Evolutionary conservation across 83 land plant species (phyloP).

Genomic region (Thuja plicata): DNA sequence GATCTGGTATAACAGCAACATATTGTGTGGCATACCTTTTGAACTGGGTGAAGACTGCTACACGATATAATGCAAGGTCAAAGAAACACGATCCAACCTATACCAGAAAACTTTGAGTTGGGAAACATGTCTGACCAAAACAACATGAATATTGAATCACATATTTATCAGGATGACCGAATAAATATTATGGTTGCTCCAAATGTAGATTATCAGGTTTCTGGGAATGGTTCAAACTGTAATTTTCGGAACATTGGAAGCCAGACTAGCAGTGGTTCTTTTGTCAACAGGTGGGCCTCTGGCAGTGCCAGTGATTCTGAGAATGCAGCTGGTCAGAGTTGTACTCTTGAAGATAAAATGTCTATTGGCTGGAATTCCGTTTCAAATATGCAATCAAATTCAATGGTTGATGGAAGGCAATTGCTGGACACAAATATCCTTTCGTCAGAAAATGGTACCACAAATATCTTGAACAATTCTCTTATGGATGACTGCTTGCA

Average conservation of each 20-base stretch:
- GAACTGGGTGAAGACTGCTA: neutral
- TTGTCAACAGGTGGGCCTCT: neutral
- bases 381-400: neutral
- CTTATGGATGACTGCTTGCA: constrained; percentile 4
- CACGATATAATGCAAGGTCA: constrained; percentile 10
- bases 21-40: neutral
- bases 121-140: neutral
- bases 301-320: neutral
- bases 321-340: neutral
- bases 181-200: constrained; percentile 2
- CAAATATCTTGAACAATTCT: neutral
- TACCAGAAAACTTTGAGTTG: neutral
- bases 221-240: neutral
- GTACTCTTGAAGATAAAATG: constrained; percentile 5
- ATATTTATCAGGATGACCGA: constrained; percentile 2
- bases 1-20: neutral
- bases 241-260: constrained; percentile 1
- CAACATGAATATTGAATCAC: neutral
- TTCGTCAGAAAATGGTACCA: neutral
- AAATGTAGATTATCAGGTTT: neutral
- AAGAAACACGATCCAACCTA: neutral
- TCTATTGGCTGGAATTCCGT: constrained; percentile 2
- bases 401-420: constrained; percentile 2
- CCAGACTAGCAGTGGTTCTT: constrained; percentile 1
- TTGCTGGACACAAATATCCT: neutral